These are phyloP conservation scores for Jamesozyma gamospora DNA, from an alignment of 805 yeast genomes.

Conservation along the genomic window DNA sequence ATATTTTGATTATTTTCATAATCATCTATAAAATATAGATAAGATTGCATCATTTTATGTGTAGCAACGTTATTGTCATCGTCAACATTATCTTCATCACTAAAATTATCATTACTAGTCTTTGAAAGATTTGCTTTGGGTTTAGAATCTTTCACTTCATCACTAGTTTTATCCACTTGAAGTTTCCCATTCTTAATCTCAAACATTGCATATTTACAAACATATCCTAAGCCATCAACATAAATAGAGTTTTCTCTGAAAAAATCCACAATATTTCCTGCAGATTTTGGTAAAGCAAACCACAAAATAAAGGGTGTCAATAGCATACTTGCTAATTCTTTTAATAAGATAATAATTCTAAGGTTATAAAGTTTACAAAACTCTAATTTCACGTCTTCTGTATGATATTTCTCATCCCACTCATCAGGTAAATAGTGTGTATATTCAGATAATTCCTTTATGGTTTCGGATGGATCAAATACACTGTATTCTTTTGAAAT, in stretches of 20 bases:
- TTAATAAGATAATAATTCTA: conserved; percentile 55
- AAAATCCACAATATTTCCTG: conserved; percentile 78
- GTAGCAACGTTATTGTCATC: conserved; percentile 30
- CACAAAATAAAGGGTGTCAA: conserved; percentile 86
- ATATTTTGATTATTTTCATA: conserved; percentile 45
- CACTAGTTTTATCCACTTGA: conserved; percentile 14
- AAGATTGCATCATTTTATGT: conserved; percentile 88
- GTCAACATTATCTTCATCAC: conserved; percentile 11
- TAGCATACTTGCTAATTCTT: conserved; percentile 73
- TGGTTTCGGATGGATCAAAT: conserved; percentile 89
- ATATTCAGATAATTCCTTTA: conserved; percentile 67
- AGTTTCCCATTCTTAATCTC: conserved; percentile 50
- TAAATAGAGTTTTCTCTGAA: conserved; percentile 83
- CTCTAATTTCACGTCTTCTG: conserved; percentile 73
- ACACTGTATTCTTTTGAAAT: conserved; percentile 55
- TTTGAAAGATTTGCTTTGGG: background rate
- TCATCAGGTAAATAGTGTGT: conserved; percentile 84
- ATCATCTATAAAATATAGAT: conserved; percentile 77
- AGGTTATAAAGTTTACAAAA: conserved; percentile 72
- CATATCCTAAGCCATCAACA: conserved; percentile 90
- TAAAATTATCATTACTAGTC: background rate
- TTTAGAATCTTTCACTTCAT: conserved; percentile 6
- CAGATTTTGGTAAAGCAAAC: conserved; percentile 63
- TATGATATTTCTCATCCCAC: conserved; percentile 82
- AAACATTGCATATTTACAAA: conserved; percentile 90